phyloP scores from a whole-genome alignment of 345 rosid species.

The Geranium rotundifolium region DNA sequence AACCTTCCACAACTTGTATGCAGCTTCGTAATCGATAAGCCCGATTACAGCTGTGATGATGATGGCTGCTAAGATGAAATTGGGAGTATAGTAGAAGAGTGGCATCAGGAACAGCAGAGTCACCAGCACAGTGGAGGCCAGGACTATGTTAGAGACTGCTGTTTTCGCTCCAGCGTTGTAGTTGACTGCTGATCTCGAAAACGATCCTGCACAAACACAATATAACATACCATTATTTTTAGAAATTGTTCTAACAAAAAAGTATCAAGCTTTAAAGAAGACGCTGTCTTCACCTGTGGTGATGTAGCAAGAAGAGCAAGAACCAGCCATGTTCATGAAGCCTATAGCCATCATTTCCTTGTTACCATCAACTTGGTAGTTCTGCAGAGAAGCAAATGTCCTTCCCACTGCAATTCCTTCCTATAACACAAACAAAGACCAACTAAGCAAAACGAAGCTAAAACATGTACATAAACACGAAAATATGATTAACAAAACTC shows the following conservation, averaged over 20 bases:
- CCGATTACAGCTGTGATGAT: conserved; percentile 23
- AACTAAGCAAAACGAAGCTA: background rate
- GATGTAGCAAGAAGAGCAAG: conserved; percentile 25
- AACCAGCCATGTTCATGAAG: conserved; percentile 25
- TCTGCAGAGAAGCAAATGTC: conserved; percentile 26
- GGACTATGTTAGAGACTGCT: conserved; percentile 25
- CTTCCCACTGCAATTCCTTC: conserved; percentile 35
- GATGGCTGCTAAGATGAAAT: conserved; percentile 22
- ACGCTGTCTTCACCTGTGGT: conserved; percentile 15
- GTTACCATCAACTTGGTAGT: conserved; percentile 34
- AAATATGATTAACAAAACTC: conserved; percentile 15
- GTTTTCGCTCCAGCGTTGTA: conserved; percentile 26
- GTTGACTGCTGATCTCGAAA: conserved; percentile 28
- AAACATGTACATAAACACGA: background rate
- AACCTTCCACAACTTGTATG: conserved; percentile 22
- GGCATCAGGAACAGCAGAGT: conserved; percentile 20
- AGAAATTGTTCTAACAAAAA: background rate
- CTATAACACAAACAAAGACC: conserved; percentile 7
- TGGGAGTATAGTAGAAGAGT: conserved; percentile 19
- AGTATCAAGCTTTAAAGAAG: too few species aligned
- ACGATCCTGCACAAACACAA: conserved; percentile 14
- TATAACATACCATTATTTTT: too few species aligned
- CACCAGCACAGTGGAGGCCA: conserved; percentile 17
- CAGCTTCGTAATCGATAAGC: conserved; percentile 20
- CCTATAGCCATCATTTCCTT: conserved; percentile 41